Percentiles rank a stretch among this genome's conserved stretches.
Evolutionary conservation across 2,329 filamentous ascomycete species (phyloP).

Genomic region (Periglandula ipomoeae): DNA sequence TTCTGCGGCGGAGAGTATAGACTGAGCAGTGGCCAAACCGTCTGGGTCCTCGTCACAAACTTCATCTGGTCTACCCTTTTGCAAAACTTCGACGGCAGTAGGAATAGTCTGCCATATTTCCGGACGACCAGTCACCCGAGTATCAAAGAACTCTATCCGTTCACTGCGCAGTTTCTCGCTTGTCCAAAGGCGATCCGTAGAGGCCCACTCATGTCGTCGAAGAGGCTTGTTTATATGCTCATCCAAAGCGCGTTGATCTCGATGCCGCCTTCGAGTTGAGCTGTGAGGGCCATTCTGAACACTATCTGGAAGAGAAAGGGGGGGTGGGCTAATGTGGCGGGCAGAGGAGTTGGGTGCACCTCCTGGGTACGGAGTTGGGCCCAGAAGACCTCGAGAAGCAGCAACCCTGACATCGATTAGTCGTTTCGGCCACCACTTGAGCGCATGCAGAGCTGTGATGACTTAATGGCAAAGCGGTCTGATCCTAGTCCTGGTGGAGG

Average conservation of each 20-base stretch:
- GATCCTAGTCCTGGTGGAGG: background rate
- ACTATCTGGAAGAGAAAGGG: slow-evolving; percentile 22
- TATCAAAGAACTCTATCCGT: slow-evolving; percentile 82
- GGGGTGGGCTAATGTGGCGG: slow-evolving; percentile 41
- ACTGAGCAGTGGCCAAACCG: slow-evolving; percentile 61
- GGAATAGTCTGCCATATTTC: slow-evolving; percentile 76
- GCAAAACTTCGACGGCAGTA: slow-evolving; percentile 58
- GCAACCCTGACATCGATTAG: slow-evolving; percentile 39
- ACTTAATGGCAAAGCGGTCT: too few relatives aligned
- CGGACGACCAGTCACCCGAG: slow-evolving; percentile 63
- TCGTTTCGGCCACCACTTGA: background rate
- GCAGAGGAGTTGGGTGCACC: slow-evolving; percentile 40
- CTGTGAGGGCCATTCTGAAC: slow-evolving; percentile 14
- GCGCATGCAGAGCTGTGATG: too few relatives aligned
- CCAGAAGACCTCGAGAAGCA: slow-evolving; percentile 45
- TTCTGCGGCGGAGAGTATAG: slow-evolving; percentile 68
- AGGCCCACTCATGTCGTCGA: slow-evolving; percentile 55
- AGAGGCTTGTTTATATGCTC: slow-evolving; percentile 65
- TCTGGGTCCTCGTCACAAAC: slow-evolving; percentile 27
- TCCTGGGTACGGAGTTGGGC: slow-evolving; percentile 45
- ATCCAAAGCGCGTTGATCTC: slow-evolving; percentile 35
- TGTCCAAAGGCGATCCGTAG: slow-evolving; percentile 59
- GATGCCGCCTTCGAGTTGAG: slow-evolving; percentile 22
- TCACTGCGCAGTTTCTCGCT: slow-evolving; percentile 59
- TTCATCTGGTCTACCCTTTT: slow-evolving; percentile 39